Conservation (phyloP, 2,329 filamentous ascomycete species). For the Camillea tinctor region DNA sequence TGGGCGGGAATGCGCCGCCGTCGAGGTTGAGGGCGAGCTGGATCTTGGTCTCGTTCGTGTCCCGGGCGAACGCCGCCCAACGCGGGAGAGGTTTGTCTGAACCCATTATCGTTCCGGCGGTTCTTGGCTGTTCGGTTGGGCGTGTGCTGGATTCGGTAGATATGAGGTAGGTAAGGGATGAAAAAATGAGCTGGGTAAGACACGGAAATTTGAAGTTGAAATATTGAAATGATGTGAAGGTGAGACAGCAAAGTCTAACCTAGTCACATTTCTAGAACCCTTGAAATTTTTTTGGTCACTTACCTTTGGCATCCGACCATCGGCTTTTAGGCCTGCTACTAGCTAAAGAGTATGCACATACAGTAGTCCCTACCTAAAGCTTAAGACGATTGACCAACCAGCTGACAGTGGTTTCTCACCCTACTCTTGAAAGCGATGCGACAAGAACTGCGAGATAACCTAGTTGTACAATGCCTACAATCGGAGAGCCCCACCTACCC, state of each 20-base stretch:
- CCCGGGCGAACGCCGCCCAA: constrained; percentile 76
- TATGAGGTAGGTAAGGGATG: neutral
- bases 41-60: constrained; percentile 98
- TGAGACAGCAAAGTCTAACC: no score
- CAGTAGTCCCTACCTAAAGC: neutral
- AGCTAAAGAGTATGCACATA: neutral
- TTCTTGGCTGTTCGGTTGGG: neutral
- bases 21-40: constrained; percentile 90
- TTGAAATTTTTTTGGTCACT: neutral
- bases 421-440: neutral
- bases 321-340: neutral
- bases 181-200: neutral
- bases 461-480: neutral
- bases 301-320: constrained; percentile 6
- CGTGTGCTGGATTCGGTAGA: neutral
- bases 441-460: neutral
- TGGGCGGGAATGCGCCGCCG: constrained; percentile 73
- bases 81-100: constrained; percentile 44
- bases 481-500: no score
- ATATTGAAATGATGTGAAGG: neutral
- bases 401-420: neutral
- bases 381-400: neutral
- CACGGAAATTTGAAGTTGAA: neutral
- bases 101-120: constrained; percentile 22
- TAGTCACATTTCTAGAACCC: neutral